Evolutionary conservation across 768 basidiomycete genomes (phyloP).

Genomic region (Strobilomyces dryophilus): DNA sequence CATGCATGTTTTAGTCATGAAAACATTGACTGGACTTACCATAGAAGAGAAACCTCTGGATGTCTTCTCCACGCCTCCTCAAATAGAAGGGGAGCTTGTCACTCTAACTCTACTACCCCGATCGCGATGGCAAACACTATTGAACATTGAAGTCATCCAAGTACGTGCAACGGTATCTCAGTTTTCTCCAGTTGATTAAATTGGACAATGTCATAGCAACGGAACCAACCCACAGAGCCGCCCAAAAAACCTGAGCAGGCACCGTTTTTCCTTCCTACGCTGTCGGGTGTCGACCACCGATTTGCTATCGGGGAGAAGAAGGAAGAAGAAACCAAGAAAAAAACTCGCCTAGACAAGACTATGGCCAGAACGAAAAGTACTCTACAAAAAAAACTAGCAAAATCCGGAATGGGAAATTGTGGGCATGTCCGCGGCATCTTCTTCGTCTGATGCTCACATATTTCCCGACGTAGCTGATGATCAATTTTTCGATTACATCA

Average conservation of each 20-base stretch:
- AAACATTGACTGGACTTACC: slow-evolving; percentile 62
- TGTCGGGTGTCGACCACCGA: slow-evolving; percentile 81
- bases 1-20: slow-evolving; percentile 47
- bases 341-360: slow-evolving; percentile 51
- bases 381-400: slow-evolving; percentile 62
- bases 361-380: slow-evolving; percentile 56
- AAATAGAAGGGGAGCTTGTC: slow-evolving; percentile 86
- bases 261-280: slow-evolving; percentile 94
- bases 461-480: slow-evolving; percentile 51
- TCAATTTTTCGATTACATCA: slow-evolving; percentile 76
- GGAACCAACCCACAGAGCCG: slow-evolving; percentile 95
- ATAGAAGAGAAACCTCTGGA: slow-evolving; percentile 60
- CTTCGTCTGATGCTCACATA: slow-evolving; percentile 3
- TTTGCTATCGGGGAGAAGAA: slow-evolving; percentile 58
- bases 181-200: background rate
- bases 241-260: slow-evolving; percentile 94
- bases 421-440: slow-evolving; percentile 30
- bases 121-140: slow-evolving; percentile 92
- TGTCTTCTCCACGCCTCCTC: slow-evolving; percentile 80
- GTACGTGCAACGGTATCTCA: slow-evolving; percentile 37
- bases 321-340: slow-evolving; percentile 35
- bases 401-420: slow-evolving; percentile 66
- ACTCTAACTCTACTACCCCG: slow-evolving; percentile 91
- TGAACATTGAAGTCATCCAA: slow-evolving; percentile 93
- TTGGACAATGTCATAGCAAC: slow-evolving; percentile 50